phyloP scores from a whole-genome alignment of 148 eudicot species.

The Chenopodium quinoa region DNA sequence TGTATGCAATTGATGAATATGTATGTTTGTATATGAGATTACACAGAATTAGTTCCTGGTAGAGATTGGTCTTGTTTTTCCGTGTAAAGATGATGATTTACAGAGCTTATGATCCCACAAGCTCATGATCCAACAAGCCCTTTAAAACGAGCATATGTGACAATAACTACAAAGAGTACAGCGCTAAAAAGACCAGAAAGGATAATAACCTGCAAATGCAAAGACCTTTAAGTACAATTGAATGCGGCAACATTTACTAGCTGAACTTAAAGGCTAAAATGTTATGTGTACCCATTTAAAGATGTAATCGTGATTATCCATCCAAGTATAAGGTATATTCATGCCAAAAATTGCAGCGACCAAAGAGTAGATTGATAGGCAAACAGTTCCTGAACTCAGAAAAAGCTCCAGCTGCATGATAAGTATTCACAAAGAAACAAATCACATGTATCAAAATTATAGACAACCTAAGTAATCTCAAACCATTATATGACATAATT shows the following conservation, averaged over 20 bases:
- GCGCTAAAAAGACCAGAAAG: constrained; percentile 33
- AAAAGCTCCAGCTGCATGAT: constrained; percentile 65
- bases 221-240: not conserved
- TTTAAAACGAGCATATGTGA: constrained; percentile 58
- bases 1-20: not conserved
- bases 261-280: not conserved
- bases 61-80: not conserved
- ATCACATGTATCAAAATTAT: not conserved
- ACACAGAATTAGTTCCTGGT: not conserved
- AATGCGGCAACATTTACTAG: not conserved
- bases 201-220: constrained; percentile 39
- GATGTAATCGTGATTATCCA: constrained; percentile 36
- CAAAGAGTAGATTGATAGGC: constrained; percentile 53
- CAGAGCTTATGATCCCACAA: constrained; percentile 55
- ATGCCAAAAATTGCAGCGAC: constrained; percentile 68
- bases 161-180: constrained; percentile 36
- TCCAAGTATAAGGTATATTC: constrained; percentile 74
- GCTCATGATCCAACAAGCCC: constrained; percentile 76
- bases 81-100: not conserved
- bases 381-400: constrained; percentile 62
- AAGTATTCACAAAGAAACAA: not conserved
- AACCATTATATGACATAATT: not conserved
- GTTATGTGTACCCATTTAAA: constrained; percentile 59
- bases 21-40: not conserved
- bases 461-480: not conserved